These are phyloP conservation scores for Kwoniella dendrophila DNA, from an alignment of 768 basidiomycete genomes.

Conservation along the genomic window DNA sequence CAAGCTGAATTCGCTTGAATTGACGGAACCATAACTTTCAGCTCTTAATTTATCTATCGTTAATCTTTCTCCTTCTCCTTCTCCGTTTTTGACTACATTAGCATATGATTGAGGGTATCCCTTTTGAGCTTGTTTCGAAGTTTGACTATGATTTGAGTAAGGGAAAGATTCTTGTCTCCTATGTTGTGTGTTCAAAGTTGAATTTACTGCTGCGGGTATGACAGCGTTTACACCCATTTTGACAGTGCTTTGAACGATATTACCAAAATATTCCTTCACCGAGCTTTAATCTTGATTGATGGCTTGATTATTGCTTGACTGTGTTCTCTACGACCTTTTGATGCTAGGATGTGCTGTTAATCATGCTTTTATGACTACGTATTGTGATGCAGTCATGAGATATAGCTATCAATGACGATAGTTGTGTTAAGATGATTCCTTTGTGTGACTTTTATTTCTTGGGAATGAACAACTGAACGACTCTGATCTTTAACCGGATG, in stretches of 20 bases:
- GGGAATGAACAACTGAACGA: background rate
- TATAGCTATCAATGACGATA: background rate
- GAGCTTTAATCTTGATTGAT: too few species aligned
- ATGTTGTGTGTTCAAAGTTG: conserved; percentile 6
- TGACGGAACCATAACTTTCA: background rate
- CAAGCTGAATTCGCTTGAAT: background rate
- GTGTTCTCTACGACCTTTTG: too few species aligned
- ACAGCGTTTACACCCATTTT: conserved; percentile 26
- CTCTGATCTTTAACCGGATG: background rate
- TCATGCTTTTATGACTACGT: too few species aligned
- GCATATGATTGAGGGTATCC: conserved; percentile 6
- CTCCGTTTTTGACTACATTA: conserved; percentile 3
- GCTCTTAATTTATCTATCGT: conserved; percentile 4
- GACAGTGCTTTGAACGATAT: too few species aligned
- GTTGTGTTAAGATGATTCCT: background rate
- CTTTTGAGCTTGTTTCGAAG: conserved; percentile 5
- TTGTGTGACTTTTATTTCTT: background rate
- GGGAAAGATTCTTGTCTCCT: background rate
- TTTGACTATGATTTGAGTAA: background rate
- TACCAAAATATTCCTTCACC: too few species aligned
- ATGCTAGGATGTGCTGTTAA: too few species aligned
- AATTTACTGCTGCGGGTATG: conserved; percentile 32
- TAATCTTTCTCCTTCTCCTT: conserved; percentile 6
- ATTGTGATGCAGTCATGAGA: background rate
- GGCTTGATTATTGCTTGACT: too few species aligned